These are phyloP conservation scores for Ascochyta koolunga DNA, from an alignment of 2,329 filamentous ascomycete genomes.

Conservation along the genomic window DNA sequence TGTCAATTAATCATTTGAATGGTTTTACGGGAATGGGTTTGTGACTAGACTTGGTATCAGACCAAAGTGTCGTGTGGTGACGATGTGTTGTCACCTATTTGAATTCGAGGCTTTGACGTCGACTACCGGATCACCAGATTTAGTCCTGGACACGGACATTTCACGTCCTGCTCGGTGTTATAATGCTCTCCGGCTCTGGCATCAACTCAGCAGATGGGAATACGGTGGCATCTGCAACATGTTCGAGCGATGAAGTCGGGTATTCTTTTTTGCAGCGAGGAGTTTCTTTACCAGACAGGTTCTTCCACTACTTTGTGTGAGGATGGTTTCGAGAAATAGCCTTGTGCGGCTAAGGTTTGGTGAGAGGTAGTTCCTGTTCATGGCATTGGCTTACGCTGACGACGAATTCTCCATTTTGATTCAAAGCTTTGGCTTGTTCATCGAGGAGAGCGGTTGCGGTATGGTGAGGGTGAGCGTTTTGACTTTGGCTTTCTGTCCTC, in stretches of 20 bases:
- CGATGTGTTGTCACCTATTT: no score
- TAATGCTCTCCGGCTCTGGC: no score
- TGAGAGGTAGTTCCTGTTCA: neutral
- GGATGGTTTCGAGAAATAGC: neutral
- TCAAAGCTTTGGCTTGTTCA: neutral
- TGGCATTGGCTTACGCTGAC: neutral
- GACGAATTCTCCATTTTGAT: no score
- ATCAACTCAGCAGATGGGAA: neutral
- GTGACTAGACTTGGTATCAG: no score
- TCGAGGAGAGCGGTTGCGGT: neutral
- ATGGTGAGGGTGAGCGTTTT: constrained; percentile 10
- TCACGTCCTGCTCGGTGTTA: no score
- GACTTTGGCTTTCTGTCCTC: constrained; percentile 15
- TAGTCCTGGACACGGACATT: no score
- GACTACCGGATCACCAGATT: no score
- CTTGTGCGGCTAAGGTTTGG: neutral
- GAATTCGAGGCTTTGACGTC: no score
- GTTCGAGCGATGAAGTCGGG: neutral
- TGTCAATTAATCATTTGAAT: neutral
- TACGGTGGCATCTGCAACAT: neutral
- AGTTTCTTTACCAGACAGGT: neutral
- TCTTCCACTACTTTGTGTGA: neutral
- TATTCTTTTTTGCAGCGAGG: neutral
- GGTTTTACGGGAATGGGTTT: neutral
- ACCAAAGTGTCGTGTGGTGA: no score